Evolutionary conservation across 2,329 filamentous ascomycete species (phyloP), one percentile per base, ranked within the genome.

Genomic region (Pseudocercospora fijiensis): DNA sequence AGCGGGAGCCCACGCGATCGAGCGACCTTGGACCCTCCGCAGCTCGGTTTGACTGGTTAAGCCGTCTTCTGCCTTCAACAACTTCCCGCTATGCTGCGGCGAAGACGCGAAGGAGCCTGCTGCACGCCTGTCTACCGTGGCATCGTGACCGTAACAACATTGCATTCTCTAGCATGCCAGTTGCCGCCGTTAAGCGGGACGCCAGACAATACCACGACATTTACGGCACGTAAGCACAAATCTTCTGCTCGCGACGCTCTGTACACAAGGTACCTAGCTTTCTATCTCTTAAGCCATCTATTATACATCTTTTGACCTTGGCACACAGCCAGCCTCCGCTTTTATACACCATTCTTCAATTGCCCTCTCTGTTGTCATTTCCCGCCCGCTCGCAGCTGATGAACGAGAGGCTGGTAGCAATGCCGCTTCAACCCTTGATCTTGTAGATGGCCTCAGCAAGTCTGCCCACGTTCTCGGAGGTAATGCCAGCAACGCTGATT

Each of bases 401-500:
- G 45, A 49, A 49, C 45, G 45, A 11, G 18, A 26, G 11, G 22
- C 45, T 26, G 9, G 24, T 26, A 4, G 4, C 4, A 49, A 22
- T 3, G 24, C 22, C 18, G 22, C 26, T 16, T 53, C 16, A 83
- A 68, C 89, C 88, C 79, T 89, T 92, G 76, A 95, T 86, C 81
- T 91, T 90, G 84, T 87, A 92, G 79, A 95, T 94, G 75, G 89
- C 85, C 83, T 94, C 88, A 65, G 91, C 91, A 66, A 95, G 86
- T 69, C 90, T 88, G 74, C 88, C 88, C 65, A 94, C 90, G 75
- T 94, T 94, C 72, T 83, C 89, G 70, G 80, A 86, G 58, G 90
- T 95, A 78, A 95, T 94, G 72, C 91, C 91, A 52, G 91, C 91
- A 60, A 95, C 90, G 53, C 89, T 92, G 78, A 95, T 95, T 75